phyloP scores from a whole-genome alignment of 805 yeast species.

The Komagataella kurtzmanii region DNA sequence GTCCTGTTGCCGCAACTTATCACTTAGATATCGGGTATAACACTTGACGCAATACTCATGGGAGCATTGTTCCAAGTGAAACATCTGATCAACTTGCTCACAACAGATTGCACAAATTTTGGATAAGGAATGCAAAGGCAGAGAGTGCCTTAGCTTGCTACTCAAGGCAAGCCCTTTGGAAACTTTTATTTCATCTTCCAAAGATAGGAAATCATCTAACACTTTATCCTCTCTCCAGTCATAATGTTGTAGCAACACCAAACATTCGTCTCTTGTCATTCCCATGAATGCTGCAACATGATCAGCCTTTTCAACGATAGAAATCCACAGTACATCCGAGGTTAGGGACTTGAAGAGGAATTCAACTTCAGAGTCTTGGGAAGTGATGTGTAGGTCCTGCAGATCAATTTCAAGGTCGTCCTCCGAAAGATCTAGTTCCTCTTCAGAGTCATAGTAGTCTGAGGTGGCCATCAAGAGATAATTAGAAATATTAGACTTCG shows the following conservation, averaged over 20 bases:
- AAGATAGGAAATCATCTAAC: slow-evolving; percentile 29
- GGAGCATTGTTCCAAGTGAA: slow-evolving; percentile 42
- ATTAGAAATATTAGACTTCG: not conserved
- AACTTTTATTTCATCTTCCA: not conserved
- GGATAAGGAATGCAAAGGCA: slow-evolving; percentile 21
- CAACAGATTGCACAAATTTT: slow-evolving; percentile 64
- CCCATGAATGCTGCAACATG: slow-evolving; percentile 23
- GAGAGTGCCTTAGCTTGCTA: not conserved
- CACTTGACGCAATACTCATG: slow-evolving; percentile 66
- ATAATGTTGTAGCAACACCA: slow-evolving; percentile 30
- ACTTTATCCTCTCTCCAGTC: slow-evolving; percentile 49
- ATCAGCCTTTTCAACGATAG: slow-evolving; percentile 14
- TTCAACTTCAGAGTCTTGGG: not conserved
- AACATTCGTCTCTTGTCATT: slow-evolving; percentile 23
- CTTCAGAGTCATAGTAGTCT: not conserved
- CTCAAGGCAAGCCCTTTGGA: not conserved
- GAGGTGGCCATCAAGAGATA: not conserved
- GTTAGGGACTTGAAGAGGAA: slow-evolving; percentile 6
- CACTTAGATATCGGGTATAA: slow-evolving; percentile 44
- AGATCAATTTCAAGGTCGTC: not conserved
- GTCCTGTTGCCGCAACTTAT: slow-evolving; percentile 25
- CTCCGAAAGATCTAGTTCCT: not conserved
- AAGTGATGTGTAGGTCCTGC: not conserved
- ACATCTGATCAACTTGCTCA: slow-evolving; percentile 30
- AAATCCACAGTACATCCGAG: slow-evolving; percentile 17